Evolutionary conservation across 306 rosid species (phyloP).

Genomic region (Gastrolobium bilobum): DNA sequence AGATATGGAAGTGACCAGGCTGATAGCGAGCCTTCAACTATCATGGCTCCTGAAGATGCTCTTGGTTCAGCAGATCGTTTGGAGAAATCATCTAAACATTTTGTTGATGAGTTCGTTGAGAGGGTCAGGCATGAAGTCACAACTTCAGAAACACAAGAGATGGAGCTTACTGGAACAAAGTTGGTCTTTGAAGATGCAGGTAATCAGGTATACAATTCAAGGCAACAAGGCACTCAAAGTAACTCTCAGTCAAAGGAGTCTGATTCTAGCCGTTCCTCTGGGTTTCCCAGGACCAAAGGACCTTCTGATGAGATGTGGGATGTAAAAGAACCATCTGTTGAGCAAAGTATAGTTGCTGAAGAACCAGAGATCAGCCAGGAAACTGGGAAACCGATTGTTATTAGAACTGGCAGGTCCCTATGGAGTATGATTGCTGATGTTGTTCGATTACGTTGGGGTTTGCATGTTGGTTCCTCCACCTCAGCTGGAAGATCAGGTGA

Average conservation of each 20-base stretch:
- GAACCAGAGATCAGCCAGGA: constrained; percentile 55
- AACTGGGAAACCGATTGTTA: constrained; percentile 58
- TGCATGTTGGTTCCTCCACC: constrained; percentile 61
- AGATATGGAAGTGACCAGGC: constrained; percentile 51
- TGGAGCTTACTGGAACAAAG: constrained; percentile 50
- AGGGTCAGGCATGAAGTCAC: constrained; percentile 64
- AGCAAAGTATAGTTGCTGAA: constrained; percentile 55
- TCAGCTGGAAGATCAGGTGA: constrained; percentile 66
- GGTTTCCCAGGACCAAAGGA: constrained; percentile 75
- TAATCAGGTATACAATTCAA: constrained; percentile 41
- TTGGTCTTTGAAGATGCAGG: constrained; percentile 55
- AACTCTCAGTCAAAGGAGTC: constrained; percentile 57
- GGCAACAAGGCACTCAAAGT: constrained; percentile 50
- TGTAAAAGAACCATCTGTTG: constrained; percentile 61
- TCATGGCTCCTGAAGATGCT: constrained; percentile 66
- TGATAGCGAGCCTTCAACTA: constrained; percentile 51
- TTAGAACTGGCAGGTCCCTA: constrained; percentile 80
- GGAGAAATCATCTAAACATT: constrained; percentile 72
- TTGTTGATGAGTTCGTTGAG: constrained; percentile 73
- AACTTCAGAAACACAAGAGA: constrained; percentile 62
- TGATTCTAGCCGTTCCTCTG: constrained; percentile 60
- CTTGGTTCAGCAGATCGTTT: constrained; percentile 73
- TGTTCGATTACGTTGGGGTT: constrained; percentile 76
- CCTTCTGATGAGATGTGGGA: constrained; percentile 88
- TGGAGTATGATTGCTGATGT: constrained; percentile 75